Evolutionary conservation across 768 basidiomycete genomes (phyloP), one percentile per base, ranked within the genome.

Genomic region (Rubroboletus satanas): DNA sequence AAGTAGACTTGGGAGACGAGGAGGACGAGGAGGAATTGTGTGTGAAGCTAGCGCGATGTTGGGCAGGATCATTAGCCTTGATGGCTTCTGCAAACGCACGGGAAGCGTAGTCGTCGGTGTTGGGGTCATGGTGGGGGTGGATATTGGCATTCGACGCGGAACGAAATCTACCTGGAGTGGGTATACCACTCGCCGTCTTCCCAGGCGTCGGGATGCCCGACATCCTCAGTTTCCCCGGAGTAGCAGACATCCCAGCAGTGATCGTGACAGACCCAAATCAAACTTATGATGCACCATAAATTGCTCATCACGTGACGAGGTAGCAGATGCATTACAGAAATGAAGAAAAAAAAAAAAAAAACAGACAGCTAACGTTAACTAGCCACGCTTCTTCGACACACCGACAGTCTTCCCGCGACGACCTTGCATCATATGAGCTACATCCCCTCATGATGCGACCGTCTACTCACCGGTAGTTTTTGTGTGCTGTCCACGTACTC

Each of bases 401-500:
- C 92, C 93, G 64, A 93, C 93, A 55, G 93, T 94, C 82, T 95
- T 95, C 59, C 93, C 93, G 60, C 91, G 91, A 77, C 92, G 92
- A 73, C 92, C 92, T 93, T 64, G 5, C 11, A 39, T 7, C 41
- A 26, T 0, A 35, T 65, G 51, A 60, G 54, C 53, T 3, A 37
- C n/a, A 1, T 15, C 21, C 1, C 31, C 31, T 33, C 15, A 2
- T 1, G 1, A n/a, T 8, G 33, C n/a, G 18, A 38, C 5, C 1
- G 32, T 39, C 10, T 29, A 56, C 84, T 55, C 64, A 87, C 93
- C 94, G 51, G 96, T 98, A 51, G 96, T 98, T 82, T 98, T 98
- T 63, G 97, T 99, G 83, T 98, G 97, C 71, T 99, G 97, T 66
- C 97, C 97, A 65, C 97, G 81, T 52, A 98, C 97, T 68, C 96